Evolutionary conservation across 768 basidiomycete species (phyloP), one percentile per base, ranked within the genome.

Genomic region (Panaeolus papilionaceus): DNA sequence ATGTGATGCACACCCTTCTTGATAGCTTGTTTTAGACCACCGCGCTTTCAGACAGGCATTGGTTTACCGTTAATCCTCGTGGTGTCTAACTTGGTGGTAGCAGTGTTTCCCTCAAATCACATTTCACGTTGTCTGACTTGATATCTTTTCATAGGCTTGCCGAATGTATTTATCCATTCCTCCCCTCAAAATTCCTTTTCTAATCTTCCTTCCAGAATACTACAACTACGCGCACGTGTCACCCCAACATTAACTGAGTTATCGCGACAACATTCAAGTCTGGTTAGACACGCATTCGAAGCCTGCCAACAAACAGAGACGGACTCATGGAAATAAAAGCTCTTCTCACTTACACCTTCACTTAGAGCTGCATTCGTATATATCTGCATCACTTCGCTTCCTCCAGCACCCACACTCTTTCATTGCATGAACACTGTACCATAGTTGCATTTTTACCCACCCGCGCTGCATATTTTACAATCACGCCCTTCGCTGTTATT

Each of bases 151-250:
- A 28, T 65, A 81, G 80, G 81, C 81, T 10, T 81, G 80, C 68
- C 72, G 80, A 72, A 67, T 80, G 77, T 78, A 67, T 71, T 33
- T 58, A 78, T 69, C 20, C 12, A 1, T 38, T 64, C 20, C 63
- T 16, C 10, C 65, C 14, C 18, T 33, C 18, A 23, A 37, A 39
- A 67, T 38, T 71, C 51, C 47, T 49, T 23, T 1, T 26, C 8
- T 20, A n/a, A 49, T 47, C 23, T n/a, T 65, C 26, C 66, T 20
- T 23, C 63, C 65, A 83, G 82, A 66, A 79, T 84, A 40, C 73
- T 84, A 1, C 78, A 79, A 61, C 75, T 84, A n/a, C 80, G 82
- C n/a, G 73, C 77, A 58, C 77, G 75, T 69, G 79, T 78, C 23
- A 66, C 68, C 2, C 80, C 79, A 37, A 78, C 80, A 7, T 73